These are phyloP conservation scores for Zalaria sp. DNA, from an alignment of 2,329 filamentous ascomycete species.

Conservation along the genomic window DNA sequence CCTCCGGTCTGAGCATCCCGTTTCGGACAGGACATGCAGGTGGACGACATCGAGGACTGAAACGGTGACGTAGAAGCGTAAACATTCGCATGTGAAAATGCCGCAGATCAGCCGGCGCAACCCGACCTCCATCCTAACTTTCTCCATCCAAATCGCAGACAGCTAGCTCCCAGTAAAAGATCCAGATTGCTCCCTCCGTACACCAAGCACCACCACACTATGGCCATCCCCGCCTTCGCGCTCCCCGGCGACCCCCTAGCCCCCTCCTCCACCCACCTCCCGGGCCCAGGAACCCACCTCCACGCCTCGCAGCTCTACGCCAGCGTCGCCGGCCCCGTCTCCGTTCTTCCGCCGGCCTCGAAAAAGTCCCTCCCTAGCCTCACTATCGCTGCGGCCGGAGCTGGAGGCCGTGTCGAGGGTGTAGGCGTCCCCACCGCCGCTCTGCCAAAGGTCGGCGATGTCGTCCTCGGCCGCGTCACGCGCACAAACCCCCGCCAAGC, in stretches of 20 bases:
- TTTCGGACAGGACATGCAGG: no score
- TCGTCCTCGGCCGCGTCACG: slow-evolving; percentile 73
- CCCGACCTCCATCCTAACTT: no score
- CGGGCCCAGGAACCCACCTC: slow-evolving; percentile 76
- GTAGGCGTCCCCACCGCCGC: slow-evolving; percentile 39
- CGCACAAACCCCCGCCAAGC: slow-evolving; percentile 77
- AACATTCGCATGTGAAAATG: no score
- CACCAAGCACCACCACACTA: not conserved
- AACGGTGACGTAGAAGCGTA: no score
- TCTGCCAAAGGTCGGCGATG: slow-evolving; percentile 67
- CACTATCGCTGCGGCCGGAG: slow-evolving; percentile 18
- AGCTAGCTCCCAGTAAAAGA: no score
- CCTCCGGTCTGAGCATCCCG: no score
- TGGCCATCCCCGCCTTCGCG: slow-evolving; percentile 31
- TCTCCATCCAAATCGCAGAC: no score
- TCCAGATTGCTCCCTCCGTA: not conserved
- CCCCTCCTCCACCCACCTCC: slow-evolving; percentile 47
- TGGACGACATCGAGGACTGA: no score
- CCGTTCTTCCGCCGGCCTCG: slow-evolving; percentile 27
- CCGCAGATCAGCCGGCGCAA: no score
- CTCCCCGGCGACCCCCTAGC: slow-evolving; percentile 76
- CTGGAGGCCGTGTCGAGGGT: slow-evolving; percentile 9
- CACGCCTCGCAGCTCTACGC: slow-evolving; percentile 62
- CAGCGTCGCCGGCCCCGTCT: slow-evolving; percentile 58
- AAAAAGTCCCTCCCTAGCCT: slow-evolving; percentile 36